These are phyloP conservation scores for Knufia petricola DNA, from an alignment of 2,329 filamentous ascomycete species.

Conservation along the genomic window DNA sequence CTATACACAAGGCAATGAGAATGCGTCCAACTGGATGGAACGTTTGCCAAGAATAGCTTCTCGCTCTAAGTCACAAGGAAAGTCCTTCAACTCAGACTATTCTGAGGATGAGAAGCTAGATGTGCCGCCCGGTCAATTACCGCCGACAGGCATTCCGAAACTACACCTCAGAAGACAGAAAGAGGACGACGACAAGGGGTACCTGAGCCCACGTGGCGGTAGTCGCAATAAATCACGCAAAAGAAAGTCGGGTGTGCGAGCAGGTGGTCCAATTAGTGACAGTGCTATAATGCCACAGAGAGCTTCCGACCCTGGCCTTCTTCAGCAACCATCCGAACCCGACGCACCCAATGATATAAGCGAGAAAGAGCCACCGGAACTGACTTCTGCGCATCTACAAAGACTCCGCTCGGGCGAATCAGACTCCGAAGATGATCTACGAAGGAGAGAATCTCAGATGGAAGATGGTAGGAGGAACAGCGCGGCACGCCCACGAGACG, in stretches of 20 bases:
- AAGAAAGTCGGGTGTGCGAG: conserved; percentile 58
- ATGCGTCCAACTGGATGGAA: conserved; percentile 91
- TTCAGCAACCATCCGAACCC: conserved; percentile 17
- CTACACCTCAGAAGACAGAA: conserved; percentile 71
- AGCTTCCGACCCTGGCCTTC: conserved; percentile 25
- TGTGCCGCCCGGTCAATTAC: conserved; percentile 60
- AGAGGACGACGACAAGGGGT: conserved; percentile 56
- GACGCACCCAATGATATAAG: conserved; percentile 22
- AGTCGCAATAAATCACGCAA: conserved; percentile 54
- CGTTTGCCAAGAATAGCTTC: conserved; percentile 75
- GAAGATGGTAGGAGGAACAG: conserved; percentile 25
- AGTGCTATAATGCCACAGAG: conserved; percentile 72
- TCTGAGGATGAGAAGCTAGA: conserved; percentile 43
- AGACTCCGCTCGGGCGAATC: conserved; percentile 8
- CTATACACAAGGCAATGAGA: conserved; percentile 81
- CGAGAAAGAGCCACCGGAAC: conserved; percentile 18
- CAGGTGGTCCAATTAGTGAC: conserved; percentile 78
- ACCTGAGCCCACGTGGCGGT: conserved; percentile 47
- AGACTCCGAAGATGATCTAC: conserved; percentile 33
- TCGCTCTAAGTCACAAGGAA: conserved; percentile 72
- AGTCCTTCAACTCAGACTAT: conserved; percentile 49
- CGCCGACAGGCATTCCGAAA: conserved; percentile 60
- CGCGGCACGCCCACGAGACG: conserved; percentile 23
- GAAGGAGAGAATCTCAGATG: conserved; percentile 24
- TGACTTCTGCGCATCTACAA: neutral